Base-by-base conservation (phyloP, 106 monocot genomes). In the Iris macrosiphon region DNA sequence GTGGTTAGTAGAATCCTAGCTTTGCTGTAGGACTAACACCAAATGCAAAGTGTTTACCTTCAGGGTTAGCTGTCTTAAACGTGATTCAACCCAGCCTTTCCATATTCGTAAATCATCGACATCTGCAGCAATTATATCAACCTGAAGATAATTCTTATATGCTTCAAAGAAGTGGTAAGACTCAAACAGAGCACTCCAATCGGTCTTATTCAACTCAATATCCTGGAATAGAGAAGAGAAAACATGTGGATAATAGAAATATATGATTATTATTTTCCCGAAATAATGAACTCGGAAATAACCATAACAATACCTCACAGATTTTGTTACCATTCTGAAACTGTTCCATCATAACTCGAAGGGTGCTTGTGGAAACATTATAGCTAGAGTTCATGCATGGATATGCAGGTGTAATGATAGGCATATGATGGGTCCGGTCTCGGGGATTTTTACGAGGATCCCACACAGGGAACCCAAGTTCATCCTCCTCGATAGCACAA, bases 371-470 rank as follows among this genome's bases (percentile, higher is more conserved):
- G n/a, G 90, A 91, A 15, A 98, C 96, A 80, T 98, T 98, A 42
- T 98, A 98, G 52, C 96, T 98, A 33, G 90, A 91, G 64, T 98
- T 98, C 96, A 98, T 98, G 78, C 90, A 91, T 57, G 96, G 96
- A 75, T 98, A 98, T 26, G 96, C 96, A 56, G 90, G 96, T 18
- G 96, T 91, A 40, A 98, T 98, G n/a, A 98, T 98, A 46, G 96
- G 96, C 96, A 98, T 98, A 55, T 72, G 83, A 62, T 98, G 96
- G 46, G 76, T 80, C 35, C 89, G 64, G 37, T 98, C 96, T 21
- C 89, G 78, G 49, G 82, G 96, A 23, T 85, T 86, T 55, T 87
- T 98, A 12, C 96, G 83, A 23, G 90, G 90, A 65, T 98, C 86
- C 96, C 96, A 98, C 16, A 91, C 75, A 67, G 83, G 77, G 51